Percentiles rank a stretch among this genome's conserved stretches.
These are phyloP conservation scores for Paratinospora sagittata DNA, from an alignment of 164 flowering plant genomes.

Conservation along the genomic window DNA sequence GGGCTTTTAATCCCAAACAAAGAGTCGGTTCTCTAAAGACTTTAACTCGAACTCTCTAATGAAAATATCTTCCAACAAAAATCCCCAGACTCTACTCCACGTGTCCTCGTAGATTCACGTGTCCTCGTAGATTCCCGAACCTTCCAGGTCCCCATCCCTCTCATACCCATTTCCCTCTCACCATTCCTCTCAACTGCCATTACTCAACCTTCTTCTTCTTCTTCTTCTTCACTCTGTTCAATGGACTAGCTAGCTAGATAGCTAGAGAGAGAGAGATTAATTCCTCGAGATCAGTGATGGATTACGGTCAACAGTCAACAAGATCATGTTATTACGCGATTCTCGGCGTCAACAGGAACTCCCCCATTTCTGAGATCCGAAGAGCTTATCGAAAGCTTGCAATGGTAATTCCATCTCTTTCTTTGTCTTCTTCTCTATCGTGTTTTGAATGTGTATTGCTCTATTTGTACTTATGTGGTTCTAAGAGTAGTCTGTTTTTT, in stretches of 20 bases:
- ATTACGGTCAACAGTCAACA: neutral
- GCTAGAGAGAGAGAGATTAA: too few relatives aligned
- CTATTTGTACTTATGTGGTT: neutral
- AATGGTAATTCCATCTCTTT: slow-evolving; percentile 15
- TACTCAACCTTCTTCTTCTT: neutral
- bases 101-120: too few relatives aligned
- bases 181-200: too few relatives aligned
- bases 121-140: neutral
- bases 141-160: neutral
- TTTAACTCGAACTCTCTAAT: neutral
- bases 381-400: slow-evolving; percentile 32
- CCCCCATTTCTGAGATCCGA: slow-evolving; percentile 23
- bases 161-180: neutral
- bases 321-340: slow-evolving; percentile 16
- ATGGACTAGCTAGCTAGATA: too few relatives aligned
- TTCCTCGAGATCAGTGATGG: neutral
- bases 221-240: neutral
- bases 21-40: neutral
- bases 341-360: slow-evolving; percentile 13
- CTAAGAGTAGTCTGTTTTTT: neutral
- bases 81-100: neutral
- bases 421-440: neutral
- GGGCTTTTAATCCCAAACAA: too few relatives aligned
- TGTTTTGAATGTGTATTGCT: neutral
- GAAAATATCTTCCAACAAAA: neutral